These are phyloP conservation scores for Kwoniella pini DNA, from an alignment of 768 basidiomycete genomes.

Conservation along the genomic window DNA sequence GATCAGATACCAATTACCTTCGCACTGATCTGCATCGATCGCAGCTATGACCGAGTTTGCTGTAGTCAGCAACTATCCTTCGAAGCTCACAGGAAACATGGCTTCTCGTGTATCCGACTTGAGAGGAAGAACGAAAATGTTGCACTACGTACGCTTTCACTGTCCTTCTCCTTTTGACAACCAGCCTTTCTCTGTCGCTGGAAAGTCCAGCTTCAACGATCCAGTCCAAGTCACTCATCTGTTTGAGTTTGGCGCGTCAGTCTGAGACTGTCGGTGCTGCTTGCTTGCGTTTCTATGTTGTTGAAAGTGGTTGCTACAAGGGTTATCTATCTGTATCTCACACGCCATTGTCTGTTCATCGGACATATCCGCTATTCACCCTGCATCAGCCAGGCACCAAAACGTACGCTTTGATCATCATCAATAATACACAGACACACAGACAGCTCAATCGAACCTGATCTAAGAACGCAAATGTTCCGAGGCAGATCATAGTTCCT, in stretches of 20 bases:
- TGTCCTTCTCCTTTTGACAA: constrained; percentile 1
- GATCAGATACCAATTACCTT: background rate
- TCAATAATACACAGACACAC: no score
- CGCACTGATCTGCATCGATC: constrained; percentile 2
- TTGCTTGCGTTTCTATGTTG: no score
- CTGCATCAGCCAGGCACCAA: no score
- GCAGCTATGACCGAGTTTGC: background rate
- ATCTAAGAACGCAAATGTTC: no score
- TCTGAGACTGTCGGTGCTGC: no score
- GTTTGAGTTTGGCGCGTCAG: background rate
- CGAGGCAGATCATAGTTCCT: no score
- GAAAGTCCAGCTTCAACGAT: background rate
- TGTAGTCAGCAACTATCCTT: background rate
- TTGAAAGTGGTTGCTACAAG: no score
- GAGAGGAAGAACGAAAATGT: background rate
- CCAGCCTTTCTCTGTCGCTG: background rate
- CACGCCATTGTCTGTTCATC: background rate
- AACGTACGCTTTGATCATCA: no score
- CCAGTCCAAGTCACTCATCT: background rate
- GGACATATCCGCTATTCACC: background rate
- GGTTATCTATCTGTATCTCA: background rate
- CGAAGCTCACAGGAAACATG: no score
- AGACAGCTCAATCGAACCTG: no score
- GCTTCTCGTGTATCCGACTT: no score
- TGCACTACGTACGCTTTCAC: background rate